These are phyloP conservation scores for Teratosphaeriaceae sp. DNA, from an alignment of 2,329 filamentous ascomycete genomes.

Conservation along the genomic window DNA sequence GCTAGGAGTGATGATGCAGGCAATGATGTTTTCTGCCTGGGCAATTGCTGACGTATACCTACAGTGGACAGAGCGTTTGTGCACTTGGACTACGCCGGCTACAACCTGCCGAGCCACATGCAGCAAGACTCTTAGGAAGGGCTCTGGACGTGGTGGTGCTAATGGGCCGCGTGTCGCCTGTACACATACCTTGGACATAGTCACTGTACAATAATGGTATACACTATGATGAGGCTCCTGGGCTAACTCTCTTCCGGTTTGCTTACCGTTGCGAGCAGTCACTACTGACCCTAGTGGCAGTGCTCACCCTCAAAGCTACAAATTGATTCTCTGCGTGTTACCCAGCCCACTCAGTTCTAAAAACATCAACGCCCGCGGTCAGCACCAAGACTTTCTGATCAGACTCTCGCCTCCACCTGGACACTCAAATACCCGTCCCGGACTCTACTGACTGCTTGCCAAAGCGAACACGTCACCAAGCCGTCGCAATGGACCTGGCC, in stretches of 20 bases:
- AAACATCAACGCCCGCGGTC: neutral
- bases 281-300: neutral
- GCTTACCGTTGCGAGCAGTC: neutral
- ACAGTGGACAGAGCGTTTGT: slow-evolving; percentile 49
- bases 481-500: too few relatives aligned
- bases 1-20: too few relatives aligned
- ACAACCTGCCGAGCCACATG: slow-evolving; percentile 47
- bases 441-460: too few relatives aligned
- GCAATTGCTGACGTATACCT: too few relatives aligned
- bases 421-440: too few relatives aligned
- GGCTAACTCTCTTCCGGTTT: too few relatives aligned
- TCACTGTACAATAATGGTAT: neutral
- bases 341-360: neutral
- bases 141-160: neutral
- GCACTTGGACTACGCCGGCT: slow-evolving; percentile 44
- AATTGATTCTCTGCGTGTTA: neutral
- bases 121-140: slow-evolving; percentile 32
- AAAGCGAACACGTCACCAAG: too few relatives aligned
- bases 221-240: neutral
- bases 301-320: neutral
- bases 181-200: neutral
- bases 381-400: too few relatives aligned
- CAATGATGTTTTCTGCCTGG: too few relatives aligned
- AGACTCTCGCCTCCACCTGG: too few relatives aligned
- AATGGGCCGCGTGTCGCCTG: neutral